These are phyloP conservation scores for Mycena metata DNA, from an alignment of 768 basidiomycete genomes.

Conservation along the genomic window DNA sequence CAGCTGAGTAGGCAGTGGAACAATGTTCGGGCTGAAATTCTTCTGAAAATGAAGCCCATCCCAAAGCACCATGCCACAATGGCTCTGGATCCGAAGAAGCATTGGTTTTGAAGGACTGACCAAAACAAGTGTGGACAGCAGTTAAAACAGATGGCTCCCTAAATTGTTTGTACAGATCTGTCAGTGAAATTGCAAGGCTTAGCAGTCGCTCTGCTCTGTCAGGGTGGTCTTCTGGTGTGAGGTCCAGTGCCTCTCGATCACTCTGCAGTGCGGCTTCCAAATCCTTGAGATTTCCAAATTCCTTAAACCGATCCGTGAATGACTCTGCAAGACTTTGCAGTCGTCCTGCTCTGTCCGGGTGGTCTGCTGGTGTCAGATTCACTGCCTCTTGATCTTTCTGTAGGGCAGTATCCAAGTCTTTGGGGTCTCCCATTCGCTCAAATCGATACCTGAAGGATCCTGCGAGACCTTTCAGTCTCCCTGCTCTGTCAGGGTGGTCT, in stretches of 20 bases:
- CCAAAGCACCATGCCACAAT: not conserved
- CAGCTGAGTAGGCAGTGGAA: constrained; percentile 7
- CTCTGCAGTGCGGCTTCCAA: not conserved
- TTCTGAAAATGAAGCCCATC: not conserved
- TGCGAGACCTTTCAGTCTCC: not conserved
- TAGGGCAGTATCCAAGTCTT: not conserved
- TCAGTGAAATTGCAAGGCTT: not conserved
- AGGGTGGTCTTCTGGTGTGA: not conserved
- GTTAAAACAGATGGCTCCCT: not conserved
- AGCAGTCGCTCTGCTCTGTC: not conserved
- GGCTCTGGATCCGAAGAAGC: not conserved
- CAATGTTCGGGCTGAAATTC: not conserved
- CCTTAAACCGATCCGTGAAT: not conserved
- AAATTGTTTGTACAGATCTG: not conserved
- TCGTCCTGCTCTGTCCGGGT: not conserved
- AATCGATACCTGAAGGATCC: not conserved
- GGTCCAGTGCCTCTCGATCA: not conserved
- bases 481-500: not conserved
- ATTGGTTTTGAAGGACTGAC: not conserved
- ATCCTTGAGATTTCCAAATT: not conserved
- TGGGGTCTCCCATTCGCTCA: not conserved
- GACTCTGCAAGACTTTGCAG: constrained; percentile 1
- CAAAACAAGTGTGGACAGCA: not conserved
- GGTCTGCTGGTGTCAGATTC: not conserved
- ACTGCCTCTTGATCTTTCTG: not conserved